Evolutionary conservation across 2,329 filamentous ascomycete genomes (phyloP).

Genomic region (Nigrospora osmanthi): DNA sequence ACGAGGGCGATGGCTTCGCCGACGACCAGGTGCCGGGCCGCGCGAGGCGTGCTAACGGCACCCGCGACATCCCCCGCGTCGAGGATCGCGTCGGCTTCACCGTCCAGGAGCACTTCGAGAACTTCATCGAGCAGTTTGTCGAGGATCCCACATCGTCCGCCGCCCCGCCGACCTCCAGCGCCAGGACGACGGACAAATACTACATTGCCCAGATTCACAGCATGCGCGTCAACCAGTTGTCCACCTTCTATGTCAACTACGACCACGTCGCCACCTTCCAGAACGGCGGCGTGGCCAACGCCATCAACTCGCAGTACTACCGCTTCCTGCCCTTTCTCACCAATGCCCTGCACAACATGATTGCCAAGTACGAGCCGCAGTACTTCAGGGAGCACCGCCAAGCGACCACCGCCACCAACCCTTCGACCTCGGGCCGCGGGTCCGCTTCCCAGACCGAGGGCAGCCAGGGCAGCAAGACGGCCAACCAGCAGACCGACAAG

Average conservation of each 20-base stretch:
- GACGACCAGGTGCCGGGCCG: constrained; percentile 54
- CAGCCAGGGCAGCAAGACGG: constrained; percentile 62
- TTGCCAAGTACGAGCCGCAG: constrained; percentile 86
- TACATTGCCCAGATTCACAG: constrained; percentile 79
- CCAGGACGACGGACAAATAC: constrained; percentile 70
- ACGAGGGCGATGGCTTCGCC: constrained; percentile 54
- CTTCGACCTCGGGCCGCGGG: constrained; percentile 59
- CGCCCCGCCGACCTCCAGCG: constrained; percentile 58
- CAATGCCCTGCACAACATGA: constrained; percentile 81
- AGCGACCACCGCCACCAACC: constrained; percentile 65
- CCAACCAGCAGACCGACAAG: constrained; percentile 94
- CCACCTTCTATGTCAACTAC: constrained; percentile 81
- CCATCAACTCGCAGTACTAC: constrained; percentile 86
- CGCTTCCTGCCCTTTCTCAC: constrained; percentile 90
- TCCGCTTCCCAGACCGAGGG: constrained; percentile 55
- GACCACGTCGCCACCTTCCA: constrained; percentile 73
- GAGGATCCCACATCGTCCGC: constrained; percentile 61
- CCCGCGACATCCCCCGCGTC: constrained; percentile 56
- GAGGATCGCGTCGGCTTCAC: constrained; percentile 70
- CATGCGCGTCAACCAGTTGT: constrained; percentile 66
- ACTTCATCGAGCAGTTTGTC: constrained; percentile 71
- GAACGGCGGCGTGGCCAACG: constrained; percentile 75
- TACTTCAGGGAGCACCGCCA: constrained; percentile 93
- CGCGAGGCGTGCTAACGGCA: constrained; percentile 35
- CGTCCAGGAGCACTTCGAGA: constrained; percentile 69